These are phyloP conservation scores for Trapa incisa DNA, from an alignment of 345 rosid genomes.

Conservation along the genomic window DNA sequence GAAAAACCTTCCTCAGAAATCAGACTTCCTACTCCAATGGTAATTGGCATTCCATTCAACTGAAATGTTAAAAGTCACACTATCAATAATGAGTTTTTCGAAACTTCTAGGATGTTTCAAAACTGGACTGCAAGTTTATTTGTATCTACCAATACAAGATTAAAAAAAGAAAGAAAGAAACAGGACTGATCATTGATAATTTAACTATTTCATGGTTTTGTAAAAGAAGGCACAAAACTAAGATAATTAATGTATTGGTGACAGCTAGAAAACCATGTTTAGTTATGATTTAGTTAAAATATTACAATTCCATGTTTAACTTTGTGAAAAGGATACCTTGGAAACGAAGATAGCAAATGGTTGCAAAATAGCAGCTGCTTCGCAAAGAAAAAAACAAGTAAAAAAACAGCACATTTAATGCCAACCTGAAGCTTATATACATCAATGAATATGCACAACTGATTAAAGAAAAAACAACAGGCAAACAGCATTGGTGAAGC, in stretches of 20 bases:
- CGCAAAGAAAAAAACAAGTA: too few species aligned
- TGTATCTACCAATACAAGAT: background rate
- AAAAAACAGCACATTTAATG: background rate
- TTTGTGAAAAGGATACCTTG: background rate
- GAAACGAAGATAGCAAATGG: background rate
- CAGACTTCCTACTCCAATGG: slow-evolving; percentile 64
- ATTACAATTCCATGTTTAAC: background rate
- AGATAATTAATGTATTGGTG: too few species aligned
- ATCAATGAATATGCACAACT: background rate
- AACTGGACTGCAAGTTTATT: background rate
- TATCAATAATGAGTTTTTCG: background rate
- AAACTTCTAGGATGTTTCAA: background rate
- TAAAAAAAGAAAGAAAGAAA: background rate
- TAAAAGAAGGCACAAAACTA: background rate
- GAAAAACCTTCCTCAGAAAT: slow-evolving; percentile 69
- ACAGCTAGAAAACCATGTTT: too few species aligned
- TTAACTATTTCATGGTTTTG: background rate
- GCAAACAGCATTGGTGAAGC: slow-evolving; percentile 8
- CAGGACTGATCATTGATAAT: background rate
- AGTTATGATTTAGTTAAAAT: too few species aligned
- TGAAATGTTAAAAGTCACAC: slow-evolving; percentile 14
- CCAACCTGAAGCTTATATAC: background rate
- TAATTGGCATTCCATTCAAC: slow-evolving; percentile 71
- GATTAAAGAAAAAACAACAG: background rate
- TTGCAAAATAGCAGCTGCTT: too few species aligned